phyloP scores from a whole-genome alignment of 163 green algal genomes.

The Scenedesmus sp. region DNA sequence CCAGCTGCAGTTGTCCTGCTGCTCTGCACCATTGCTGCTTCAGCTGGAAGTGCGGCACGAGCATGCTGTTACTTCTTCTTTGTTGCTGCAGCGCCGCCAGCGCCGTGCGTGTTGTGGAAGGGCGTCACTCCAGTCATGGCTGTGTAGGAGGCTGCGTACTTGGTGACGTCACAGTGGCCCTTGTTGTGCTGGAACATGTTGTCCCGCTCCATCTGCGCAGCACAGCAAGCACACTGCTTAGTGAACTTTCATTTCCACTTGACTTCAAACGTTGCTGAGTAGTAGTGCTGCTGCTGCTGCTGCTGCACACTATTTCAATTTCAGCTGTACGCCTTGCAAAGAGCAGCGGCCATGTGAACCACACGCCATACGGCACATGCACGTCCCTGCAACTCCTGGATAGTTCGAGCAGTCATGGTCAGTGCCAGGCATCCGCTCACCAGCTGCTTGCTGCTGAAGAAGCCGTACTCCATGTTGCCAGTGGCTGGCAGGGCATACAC shows the following conservation, averaged over 20 bases:
- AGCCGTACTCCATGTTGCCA: conserved; percentile 40
- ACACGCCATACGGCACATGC: no score
- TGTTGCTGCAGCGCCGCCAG: background rate
- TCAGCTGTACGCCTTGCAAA: no score
- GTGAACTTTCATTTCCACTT: background rate
- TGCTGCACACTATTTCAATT: no score
- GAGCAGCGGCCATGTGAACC: no score
- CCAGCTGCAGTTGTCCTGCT: background rate
- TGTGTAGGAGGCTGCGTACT: conserved; percentile 18
- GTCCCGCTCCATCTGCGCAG: conserved; percentile 5
- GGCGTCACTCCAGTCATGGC: conserved; percentile 12
- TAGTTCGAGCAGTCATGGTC: background rate
- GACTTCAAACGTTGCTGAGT: background rate
- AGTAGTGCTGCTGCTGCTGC: no score
- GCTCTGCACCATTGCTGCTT: background rate
- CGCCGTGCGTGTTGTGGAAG: background rate
- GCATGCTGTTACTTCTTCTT: background rate
- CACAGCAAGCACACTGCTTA: background rate
- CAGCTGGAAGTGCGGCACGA: background rate
- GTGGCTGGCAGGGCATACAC: conserved; percentile 30
- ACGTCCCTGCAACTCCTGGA: no score
- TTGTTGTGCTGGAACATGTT: conserved; percentile 51
- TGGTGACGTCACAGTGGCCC: conserved; percentile 49
- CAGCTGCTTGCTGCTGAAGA: conserved; percentile 23
- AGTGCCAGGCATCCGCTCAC: conserved; percentile 8